Evolutionary conservation across 129 eudicot genomes (phyloP).

Genomic region (Flaveria bidentis): DNA sequence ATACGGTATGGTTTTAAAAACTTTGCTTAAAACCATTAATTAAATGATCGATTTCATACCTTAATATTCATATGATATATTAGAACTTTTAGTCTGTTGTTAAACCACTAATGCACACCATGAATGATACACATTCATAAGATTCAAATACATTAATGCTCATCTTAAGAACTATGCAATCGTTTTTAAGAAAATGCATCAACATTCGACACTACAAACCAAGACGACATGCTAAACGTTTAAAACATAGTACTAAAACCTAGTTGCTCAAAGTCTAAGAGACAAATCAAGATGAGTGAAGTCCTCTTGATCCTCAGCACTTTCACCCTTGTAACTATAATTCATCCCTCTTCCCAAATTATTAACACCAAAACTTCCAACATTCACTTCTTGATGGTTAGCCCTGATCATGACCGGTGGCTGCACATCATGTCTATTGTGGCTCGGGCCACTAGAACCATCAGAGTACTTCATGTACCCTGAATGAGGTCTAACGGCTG

Average conservation of each 20-base stretch:
- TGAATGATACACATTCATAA: too few species aligned
- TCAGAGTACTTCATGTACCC: conserved; percentile 18
- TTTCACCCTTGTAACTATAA: conserved; percentile 30
- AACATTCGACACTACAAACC: too few species aligned
- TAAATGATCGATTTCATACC: background rate
- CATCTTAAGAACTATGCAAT: background rate
- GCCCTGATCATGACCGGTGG: conserved; percentile 18
- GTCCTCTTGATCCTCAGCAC: conserved; percentile 45
- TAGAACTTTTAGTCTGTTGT: too few species aligned
- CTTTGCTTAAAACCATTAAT: background rate
- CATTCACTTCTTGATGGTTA: conserved; percentile 26
- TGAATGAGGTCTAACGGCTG: conserved; percentile 35
- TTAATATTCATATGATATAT: background rate
- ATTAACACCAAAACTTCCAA: conserved; percentile 30
- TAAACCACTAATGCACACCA: too few species aligned
- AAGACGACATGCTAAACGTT: background rate
- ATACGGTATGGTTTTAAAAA: too few species aligned
- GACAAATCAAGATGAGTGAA: conserved; percentile 74
- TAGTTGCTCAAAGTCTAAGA: conserved; percentile 54
- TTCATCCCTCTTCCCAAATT: conserved; percentile 34
- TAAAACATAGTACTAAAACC: conserved; percentile 8
- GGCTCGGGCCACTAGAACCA: conserved; percentile 30
- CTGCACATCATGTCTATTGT: conserved; percentile 23
- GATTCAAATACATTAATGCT: background rate
- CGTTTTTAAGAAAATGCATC: background rate